A percentile compares a stretch with the other conserved stretches of the same genome.
phyloP scores from a whole-genome alignment of 441 rosid genomes.

The Populus trichocarpa region DNA sequence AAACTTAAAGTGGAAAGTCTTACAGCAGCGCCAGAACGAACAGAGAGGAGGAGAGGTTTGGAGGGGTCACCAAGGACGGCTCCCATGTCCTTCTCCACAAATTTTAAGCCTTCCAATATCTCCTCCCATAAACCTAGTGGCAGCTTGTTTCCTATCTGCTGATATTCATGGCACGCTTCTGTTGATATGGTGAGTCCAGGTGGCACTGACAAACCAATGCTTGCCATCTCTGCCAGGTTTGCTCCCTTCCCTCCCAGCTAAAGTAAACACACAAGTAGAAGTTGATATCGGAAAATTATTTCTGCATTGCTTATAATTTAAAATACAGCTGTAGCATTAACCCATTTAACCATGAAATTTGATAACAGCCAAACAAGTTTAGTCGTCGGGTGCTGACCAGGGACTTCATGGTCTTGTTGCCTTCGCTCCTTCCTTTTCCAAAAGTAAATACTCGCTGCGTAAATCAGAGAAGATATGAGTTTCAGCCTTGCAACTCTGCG shows the following conservation, averaged over 20 bases:
- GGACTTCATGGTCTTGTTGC: conserved; percentile 93
- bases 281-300: background rate
- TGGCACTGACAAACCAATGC: conserved; percentile 92
- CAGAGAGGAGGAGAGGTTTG: conserved; percentile 91
- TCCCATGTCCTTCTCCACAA: conserved; percentile 77
- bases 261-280: background rate
- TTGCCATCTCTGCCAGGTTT: conserved; percentile 95
- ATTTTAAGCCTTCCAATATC: conserved; percentile 56
- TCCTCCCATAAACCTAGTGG: conserved; percentile 84
- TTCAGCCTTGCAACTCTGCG: background rate
- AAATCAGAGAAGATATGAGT: background rate
- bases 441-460: conserved; percentile 80
- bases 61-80: conserved; percentile 76
- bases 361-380: background rate
- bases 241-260: conserved; percentile 99
- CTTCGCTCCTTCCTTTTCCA: conserved; percentile 94
- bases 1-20: conserved; percentile 12
- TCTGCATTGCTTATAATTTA: background rate
- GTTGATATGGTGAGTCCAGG: conserved; percentile 94
- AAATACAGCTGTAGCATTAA: no score
- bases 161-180: conserved; percentile 92
- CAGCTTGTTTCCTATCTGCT: conserved; percentile 58
- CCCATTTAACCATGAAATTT: no score
- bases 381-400: conserved; percentile 44
- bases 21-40: conserved; percentile 98